phyloP scores from a whole-genome alignment of 345 rosid genomes.

The Anastatica hierochuntica region DNA sequence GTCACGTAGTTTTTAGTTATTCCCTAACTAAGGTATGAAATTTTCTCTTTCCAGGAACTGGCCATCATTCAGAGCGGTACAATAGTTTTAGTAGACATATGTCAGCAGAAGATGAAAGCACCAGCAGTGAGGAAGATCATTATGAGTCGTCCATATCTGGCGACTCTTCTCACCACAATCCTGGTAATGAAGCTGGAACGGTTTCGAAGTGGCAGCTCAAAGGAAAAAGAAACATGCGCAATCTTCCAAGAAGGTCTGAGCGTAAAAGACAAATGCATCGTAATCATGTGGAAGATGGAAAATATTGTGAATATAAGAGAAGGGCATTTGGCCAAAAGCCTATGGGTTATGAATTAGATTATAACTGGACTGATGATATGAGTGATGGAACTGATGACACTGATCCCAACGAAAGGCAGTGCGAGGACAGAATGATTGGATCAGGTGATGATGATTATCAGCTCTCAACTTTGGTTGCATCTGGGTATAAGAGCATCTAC shows the following conservation, averaged over 20 bases:
- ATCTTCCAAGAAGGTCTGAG: conserved; percentile 44
- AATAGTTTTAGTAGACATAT: conserved; percentile 32
- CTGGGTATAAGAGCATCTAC: conserved; percentile 33
- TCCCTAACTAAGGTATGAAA: conserved; percentile 15
- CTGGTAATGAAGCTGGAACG: conserved; percentile 36
- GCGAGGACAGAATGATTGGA: conserved; percentile 29
- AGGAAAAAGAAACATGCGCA: conserved; percentile 78
- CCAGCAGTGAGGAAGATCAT: conserved; percentile 61
- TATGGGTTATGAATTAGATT: conserved; percentile 31
- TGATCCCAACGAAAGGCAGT: conserved; percentile 38
- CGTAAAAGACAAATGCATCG: conserved; percentile 24
- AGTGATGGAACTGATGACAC: conserved; percentile 34
- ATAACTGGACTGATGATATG: conserved; percentile 26
- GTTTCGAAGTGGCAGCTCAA: conserved; percentile 89
- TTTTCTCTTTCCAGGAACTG: conserved; percentile 21
- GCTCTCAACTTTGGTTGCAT: conserved; percentile 29
- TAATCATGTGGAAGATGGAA: conserved; percentile 31
- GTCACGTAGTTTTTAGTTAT: no score
- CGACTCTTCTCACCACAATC: conserved; percentile 39
- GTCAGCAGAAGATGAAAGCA: conserved; percentile 48
- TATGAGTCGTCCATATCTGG: conserved; percentile 68
- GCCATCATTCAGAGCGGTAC: conserved; percentile 16
- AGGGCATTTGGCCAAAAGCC: conserved; percentile 34
- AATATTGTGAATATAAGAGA: conserved; percentile 34
- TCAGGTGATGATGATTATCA: conserved; percentile 34